phyloP scores from a whole-genome alignment of 2,329 filamentous ascomycete species.

The Nigrograna mackinnonii region DNA sequence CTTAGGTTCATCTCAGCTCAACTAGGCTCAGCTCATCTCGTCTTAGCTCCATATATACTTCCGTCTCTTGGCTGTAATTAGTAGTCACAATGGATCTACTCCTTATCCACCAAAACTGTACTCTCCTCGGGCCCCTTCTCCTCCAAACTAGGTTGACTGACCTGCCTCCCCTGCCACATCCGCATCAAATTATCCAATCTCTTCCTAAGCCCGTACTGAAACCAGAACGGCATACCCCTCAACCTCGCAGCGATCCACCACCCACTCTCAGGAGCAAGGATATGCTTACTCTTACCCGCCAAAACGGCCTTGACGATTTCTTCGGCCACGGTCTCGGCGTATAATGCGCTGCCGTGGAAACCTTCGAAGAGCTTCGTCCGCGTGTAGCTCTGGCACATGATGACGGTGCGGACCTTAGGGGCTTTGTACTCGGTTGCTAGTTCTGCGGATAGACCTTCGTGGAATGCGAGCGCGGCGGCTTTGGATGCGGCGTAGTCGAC shows the following conservation, averaged over 20 bases:
- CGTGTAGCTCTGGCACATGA: constrained; percentile 67
- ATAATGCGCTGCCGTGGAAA: constrained; percentile 57
- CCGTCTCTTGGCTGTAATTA: too few relatives aligned
- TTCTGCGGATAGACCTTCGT: constrained; percentile 60
- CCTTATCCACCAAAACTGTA: not conserved
- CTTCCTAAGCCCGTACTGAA: constrained; percentile 58
- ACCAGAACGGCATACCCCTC: constrained; percentile 65
- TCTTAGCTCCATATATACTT: too few relatives aligned
- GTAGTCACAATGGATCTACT: too few relatives aligned
- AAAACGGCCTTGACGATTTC: constrained; percentile 64
- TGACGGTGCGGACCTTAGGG: constrained; percentile 66
- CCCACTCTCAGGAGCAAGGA: constrained; percentile 55
- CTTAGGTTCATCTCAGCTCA: too few relatives aligned
- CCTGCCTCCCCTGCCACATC: constrained; percentile 41
- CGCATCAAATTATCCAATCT: constrained; percentile 36
- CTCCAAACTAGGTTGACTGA: constrained; percentile 36
- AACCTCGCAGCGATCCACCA: constrained; percentile 40
- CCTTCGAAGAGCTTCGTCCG: constrained; percentile 64
- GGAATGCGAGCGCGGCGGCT: constrained; percentile 67
- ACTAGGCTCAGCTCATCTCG: too few relatives aligned
- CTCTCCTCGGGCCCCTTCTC: constrained; percentile 14
- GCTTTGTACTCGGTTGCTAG: constrained; percentile 61
- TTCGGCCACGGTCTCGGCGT: constrained; percentile 67
- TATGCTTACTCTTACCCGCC: constrained; percentile 59
- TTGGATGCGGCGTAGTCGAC: constrained; percentile 71